These are phyloP conservation scores for Lignosus rhinocerotis DNA, from an alignment of 1,284 basidiomycete genomes.

Conservation along the genomic window DNA sequence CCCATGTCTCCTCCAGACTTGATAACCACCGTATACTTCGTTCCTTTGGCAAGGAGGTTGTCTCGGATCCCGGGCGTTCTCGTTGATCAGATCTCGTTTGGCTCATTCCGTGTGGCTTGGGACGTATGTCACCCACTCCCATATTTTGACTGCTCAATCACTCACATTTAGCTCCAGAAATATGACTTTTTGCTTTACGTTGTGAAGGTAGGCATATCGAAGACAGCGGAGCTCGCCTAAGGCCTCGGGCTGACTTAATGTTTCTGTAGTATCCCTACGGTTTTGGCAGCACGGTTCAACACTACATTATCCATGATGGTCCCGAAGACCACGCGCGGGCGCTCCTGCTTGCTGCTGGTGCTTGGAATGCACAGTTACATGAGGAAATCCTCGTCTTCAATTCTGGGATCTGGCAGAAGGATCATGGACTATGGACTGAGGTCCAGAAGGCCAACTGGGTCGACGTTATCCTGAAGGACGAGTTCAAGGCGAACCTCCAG, in stretches of 20 bases:
- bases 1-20: constrained; percentile 51
- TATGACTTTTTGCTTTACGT: constrained; percentile 51
- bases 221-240: too few relatives aligned
- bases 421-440: constrained; percentile 61
- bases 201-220: constrained; percentile 35
- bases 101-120: constrained; percentile 59
- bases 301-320: constrained; percentile 63
- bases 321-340: constrained; percentile 52
- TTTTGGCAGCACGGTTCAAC: constrained; percentile 36
- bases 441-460: constrained; percentile 76
- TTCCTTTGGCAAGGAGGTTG: constrained; percentile 46
- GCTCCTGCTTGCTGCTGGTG: constrained; percentile 54
- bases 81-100: constrained; percentile 51
- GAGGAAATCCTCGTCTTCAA: constrained; percentile 80
- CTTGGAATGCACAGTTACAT: constrained; percentile 53
- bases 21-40: constrained; percentile 50
- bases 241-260: not conserved
- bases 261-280: constrained; percentile 46
- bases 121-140: constrained; percentile 42
- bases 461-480: constrained; percentile 73
- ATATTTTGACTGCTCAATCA: not conserved
- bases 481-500: constrained; percentile 65
- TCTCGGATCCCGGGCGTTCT: constrained; percentile 52
- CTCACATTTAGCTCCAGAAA: constrained; percentile 32
- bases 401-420: constrained; percentile 66